These are phyloP conservation scores for Jaapia argillacea DNA, from an alignment of 768 basidiomycete species.

Conservation along the genomic window DNA sequence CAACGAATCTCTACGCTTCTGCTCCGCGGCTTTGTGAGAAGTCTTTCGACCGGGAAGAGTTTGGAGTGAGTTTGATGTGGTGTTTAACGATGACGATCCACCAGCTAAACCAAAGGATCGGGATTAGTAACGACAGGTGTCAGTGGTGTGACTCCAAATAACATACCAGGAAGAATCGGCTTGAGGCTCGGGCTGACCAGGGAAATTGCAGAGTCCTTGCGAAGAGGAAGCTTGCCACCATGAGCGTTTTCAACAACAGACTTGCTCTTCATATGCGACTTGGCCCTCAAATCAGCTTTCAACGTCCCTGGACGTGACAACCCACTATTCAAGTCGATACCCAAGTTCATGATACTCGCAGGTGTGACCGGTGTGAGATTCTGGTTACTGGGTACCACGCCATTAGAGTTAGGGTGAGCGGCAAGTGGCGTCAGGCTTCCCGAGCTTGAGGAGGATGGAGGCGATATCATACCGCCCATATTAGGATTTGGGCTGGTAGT, in stretches of 20 bases:
- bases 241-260: slow-evolving; percentile 10
- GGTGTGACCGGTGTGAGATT: slow-evolving; percentile 77
- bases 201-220: slow-evolving; percentile 10
- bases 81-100: slow-evolving; percentile 17
- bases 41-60: slow-evolving; percentile 49
- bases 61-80: slow-evolving; percentile 13
- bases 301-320: slow-evolving; percentile 22
- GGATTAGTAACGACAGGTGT: slow-evolving; percentile 5
- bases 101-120: slow-evolving; percentile 27
- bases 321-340: slow-evolving; percentile 42
- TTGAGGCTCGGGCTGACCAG: slow-evolving; percentile 50
- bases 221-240: slow-evolving; percentile 6
- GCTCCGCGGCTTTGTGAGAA: slow-evolving; percentile 94
- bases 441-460: neutral
- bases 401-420: neutral
- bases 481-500: slow-evolving; percentile 3
- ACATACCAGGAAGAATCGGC: slow-evolving; percentile 61
- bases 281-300: slow-evolving; percentile 15
- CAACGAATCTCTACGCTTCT: slow-evolving; percentile 92
- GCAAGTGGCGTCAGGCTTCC: neutral
- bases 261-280: slow-evolving; percentile 20
- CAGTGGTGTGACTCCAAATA: slow-evolving; percentile 4
- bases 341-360: slow-evolving; percentile 87
- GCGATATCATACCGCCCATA: neutral
- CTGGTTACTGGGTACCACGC: slow-evolving; percentile 7